Percentiles rank a stretch among this genome's conserved stretches.
These are phyloP conservation scores for Diaporthe sp. DNA, from an alignment of 2,329 filamentous ascomycete species.

Conservation along the genomic window DNA sequence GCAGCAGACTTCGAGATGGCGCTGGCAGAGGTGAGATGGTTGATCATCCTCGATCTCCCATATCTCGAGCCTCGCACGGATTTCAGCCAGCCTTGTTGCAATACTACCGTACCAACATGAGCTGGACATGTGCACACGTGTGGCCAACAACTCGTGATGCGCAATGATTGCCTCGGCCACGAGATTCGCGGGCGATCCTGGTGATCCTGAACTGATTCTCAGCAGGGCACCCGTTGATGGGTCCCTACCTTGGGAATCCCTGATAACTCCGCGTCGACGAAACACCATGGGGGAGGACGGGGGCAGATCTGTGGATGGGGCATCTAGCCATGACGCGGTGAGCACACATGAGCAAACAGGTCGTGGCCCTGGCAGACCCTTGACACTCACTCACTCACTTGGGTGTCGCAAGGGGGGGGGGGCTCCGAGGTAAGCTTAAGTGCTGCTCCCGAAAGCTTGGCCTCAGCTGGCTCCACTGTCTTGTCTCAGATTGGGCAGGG, in stretches of 20 bases:
- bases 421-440: slow-evolving; percentile 38
- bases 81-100: slow-evolving; percentile 4
- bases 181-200: slow-evolving; percentile 23
- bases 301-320: slow-evolving; percentile 3
- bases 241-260: slow-evolving; percentile 14
- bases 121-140: neutral
- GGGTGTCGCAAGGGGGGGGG: slow-evolving; percentile 1
- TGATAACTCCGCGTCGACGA: slow-evolving; percentile 17
- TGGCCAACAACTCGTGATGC: neutral
- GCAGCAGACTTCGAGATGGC: neutral
- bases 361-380: neutral
- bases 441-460: slow-evolving; percentile 34
- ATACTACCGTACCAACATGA: slow-evolving; percentile 11
- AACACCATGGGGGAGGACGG: slow-evolving; percentile 4
- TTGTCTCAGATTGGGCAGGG: slow-evolving; percentile 34
- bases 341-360: slow-evolving; percentile 10
- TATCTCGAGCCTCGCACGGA: slow-evolving; percentile 23
- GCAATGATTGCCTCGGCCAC: neutral
- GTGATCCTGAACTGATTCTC: slow-evolving; percentile 18
- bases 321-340: neutral
- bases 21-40: neutral
- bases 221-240: slow-evolving; percentile 3
- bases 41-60: slow-evolving; percentile 23
- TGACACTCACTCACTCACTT: slow-evolving; percentile 7
- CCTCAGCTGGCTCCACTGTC: slow-evolving; percentile 25